Evolutionary conservation across 352 stramenopile genomes (phyloP).

Genomic region (Phytophthora gonapodyides): DNA sequence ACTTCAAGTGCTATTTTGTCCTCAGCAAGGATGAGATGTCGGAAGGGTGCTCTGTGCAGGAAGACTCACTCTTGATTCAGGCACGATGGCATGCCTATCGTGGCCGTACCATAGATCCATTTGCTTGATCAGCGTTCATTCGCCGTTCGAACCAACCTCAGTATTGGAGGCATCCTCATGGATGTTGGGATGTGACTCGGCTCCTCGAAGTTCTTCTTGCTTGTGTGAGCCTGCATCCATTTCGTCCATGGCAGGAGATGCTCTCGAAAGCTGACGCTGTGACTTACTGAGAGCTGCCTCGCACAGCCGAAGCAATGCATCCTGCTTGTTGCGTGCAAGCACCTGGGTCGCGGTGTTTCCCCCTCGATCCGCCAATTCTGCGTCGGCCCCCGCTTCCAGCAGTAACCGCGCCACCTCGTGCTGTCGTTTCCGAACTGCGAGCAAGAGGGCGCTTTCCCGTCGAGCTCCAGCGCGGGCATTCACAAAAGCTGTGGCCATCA

Average conservation of each 20-base stretch:
- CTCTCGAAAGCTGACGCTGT: slow-evolving; percentile 12
- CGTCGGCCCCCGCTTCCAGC: slow-evolving; percentile 47
- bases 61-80: too few species aligned
- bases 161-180: background rate
- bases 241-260: slow-evolving; percentile 20
- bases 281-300: slow-evolving; percentile 27
- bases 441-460: slow-evolving; percentile 63
- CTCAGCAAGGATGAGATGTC: too few species aligned
- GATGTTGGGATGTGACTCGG: slow-evolving; percentile 21
- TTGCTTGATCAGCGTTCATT: slow-evolving; percentile 10
- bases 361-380: slow-evolving; percentile 49
- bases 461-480: slow-evolving; percentile 38
- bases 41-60: too few species aligned
- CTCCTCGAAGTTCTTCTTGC: slow-evolving; percentile 30
- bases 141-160: slow-evolving; percentile 4
- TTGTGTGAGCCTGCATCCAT: slow-evolving; percentile 14
- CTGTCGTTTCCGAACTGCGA: slow-evolving; percentile 66
- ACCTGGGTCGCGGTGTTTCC: slow-evolving; percentile 55
- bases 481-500: slow-evolving; percentile 38
- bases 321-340: slow-evolving; percentile 53
- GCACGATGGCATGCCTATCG: too few species aligned
- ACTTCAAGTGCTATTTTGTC: too few species aligned
- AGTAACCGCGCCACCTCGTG: slow-evolving; percentile 48
- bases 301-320: slow-evolving; percentile 54
- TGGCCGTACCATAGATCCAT: too few species aligned